A percentile compares a stretch with the other conserved stretches of the same genome.
Conservation (phyloP, 2,329 filamentous ascomycete species). For the Alternaria gaisen region DNA sequence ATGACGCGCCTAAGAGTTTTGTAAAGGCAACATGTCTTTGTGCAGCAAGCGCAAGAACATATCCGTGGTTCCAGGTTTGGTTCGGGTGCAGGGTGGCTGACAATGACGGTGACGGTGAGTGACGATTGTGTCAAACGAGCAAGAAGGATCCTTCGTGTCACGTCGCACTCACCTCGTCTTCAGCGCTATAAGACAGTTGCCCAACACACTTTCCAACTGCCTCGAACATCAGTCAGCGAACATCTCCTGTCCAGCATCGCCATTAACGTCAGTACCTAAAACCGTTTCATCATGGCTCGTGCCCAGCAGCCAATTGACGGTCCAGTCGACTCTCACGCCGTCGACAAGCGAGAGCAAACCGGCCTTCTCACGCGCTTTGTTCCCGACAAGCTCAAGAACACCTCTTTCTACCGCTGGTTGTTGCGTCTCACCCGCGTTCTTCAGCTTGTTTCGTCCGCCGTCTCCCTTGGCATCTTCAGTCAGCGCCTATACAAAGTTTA, state of each 20-base stretch:
- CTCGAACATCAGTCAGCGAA: background rate
- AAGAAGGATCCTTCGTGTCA: conserved; percentile 3
- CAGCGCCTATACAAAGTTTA: conserved; percentile 53
- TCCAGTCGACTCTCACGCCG: conserved; percentile 24
- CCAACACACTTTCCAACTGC: background rate
- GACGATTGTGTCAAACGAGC: background rate
- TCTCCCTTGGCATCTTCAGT: conserved; percentile 58
- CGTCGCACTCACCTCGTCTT: background rate
- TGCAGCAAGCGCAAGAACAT: background rate
- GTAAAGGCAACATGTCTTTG: background rate
- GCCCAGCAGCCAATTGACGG: conserved; percentile 20
- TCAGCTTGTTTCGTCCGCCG: conserved; percentile 56
- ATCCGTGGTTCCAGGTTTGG: background rate
- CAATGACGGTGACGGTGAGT: conserved; percentile 1
- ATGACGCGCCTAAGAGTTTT: background rate
- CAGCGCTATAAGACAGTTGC: background rate
- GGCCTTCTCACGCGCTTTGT: conserved; percentile 45
- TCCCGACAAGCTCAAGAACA: conserved; percentile 33
- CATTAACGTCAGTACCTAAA: background rate
- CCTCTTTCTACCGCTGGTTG: conserved; percentile 37
- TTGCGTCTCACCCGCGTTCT: conserved; percentile 52
- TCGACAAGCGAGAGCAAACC: conserved; percentile 32
- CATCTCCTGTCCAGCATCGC: background rate
- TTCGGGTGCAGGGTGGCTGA: background rate
- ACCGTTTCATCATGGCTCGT: conserved; percentile 15